phyloP scores from a whole-genome alignment of 2,329 filamentous ascomycete genomes.

The Neofusicoccum umdonicola region DNA sequence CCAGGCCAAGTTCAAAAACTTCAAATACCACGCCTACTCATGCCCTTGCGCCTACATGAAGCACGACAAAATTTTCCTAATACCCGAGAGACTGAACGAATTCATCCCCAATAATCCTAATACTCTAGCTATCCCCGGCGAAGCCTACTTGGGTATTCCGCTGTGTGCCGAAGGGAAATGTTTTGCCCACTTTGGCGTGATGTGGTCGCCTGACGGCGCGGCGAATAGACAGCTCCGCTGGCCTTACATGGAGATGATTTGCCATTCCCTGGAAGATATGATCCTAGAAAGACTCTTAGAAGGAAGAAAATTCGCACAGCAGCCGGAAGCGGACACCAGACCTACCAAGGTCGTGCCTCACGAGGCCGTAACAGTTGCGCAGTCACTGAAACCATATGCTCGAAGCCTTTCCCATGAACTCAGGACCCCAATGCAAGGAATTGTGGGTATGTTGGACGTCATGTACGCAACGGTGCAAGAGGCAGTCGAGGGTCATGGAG shows the following conservation, averaged over 20 bases:
- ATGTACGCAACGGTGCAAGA: conserved; percentile 73
- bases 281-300: conserved; percentile 59
- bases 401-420: conserved; percentile 70
- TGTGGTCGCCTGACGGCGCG: conserved; percentile 66
- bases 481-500: conserved; percentile 55
- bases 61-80: conserved; percentile 68
- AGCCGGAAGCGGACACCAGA: conserved; percentile 18
- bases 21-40: conserved; percentile 63
- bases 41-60: conserved; percentile 68
- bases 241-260: conserved; percentile 65
- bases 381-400: conserved; percentile 70
- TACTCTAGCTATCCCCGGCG: conserved; percentile 58
- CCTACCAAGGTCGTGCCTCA: conserved; percentile 51
- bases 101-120: conserved; percentile 63
- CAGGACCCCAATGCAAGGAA: conserved; percentile 72
- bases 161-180: conserved; percentile 65
- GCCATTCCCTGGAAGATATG: conserved; percentile 67
- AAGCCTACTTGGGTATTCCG: conserved; percentile 66
- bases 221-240: conserved; percentile 57
- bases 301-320: conserved; percentile 45
- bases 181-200: conserved; percentile 68
- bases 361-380: conserved; percentile 56
- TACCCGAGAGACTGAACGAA: conserved; percentile 60
- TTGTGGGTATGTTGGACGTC: conserved; percentile 73
- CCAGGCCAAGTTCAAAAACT: conserved; percentile 56